phyloP scores from a whole-genome alignment of 176 grass and related monocot genomes.

The Eleusine indica region DNA sequence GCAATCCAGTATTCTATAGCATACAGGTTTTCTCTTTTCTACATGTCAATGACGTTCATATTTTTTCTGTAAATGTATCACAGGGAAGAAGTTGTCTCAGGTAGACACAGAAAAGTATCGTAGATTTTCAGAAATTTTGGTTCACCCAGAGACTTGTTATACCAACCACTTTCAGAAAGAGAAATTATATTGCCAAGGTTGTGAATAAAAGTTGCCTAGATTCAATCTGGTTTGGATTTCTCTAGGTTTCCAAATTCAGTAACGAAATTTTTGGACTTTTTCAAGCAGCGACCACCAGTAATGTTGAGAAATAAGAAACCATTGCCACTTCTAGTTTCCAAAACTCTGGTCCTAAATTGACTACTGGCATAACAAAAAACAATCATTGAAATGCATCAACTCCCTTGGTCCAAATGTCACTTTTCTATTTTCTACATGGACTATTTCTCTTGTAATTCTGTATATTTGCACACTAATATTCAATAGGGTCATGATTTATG shows the following conservation, averaged over 20 bases:
- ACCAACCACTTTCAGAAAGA: not conserved
- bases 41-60: not conserved
- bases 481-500: conserved; percentile 6
- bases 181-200: not conserved
- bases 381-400: not conserved
- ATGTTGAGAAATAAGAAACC: not conserved
- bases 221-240: not conserved
- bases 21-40: conserved; percentile 26
- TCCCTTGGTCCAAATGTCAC: not conserved
- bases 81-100: conserved; percentile 21
- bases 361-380: conserved; percentile 5
- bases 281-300: not conserved
- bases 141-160: not conserved
- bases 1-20: not conserved
- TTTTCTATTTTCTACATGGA: not conserved
- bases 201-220: not conserved
- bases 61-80: conserved; percentile 23
- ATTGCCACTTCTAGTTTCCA: not conserved
- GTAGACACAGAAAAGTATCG: not conserved
- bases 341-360: conserved; percentile 1
- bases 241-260: not conserved
- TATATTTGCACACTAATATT: not conserved
- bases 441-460: too few relatives aligned
- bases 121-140: not conserved
- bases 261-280: not conserved